Percentiles rank a stretch among this genome's conserved stretches.
These are phyloP conservation scores for Jimgerdemannia lactiflua DNA, from an alignment of 192 early-diverging fungal genomes.

Conservation along the genomic window DNA sequence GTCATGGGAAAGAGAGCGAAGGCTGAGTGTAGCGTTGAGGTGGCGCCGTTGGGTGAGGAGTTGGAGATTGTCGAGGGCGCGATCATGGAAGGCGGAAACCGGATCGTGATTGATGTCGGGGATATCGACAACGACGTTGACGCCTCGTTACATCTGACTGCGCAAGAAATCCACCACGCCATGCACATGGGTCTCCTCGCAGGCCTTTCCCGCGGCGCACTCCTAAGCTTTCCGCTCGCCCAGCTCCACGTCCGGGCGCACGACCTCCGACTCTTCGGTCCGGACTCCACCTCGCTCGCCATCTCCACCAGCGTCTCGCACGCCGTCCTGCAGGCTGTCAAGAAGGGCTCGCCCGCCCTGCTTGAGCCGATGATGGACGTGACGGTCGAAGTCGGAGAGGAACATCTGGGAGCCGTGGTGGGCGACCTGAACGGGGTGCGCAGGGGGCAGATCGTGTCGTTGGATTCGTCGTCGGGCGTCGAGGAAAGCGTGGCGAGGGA, in stretches of 20 bases:
- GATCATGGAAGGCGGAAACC: constrained; percentile 39
- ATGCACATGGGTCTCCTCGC: constrained; percentile 63
- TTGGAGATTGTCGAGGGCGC: constrained; percentile 12
- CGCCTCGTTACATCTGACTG: not conserved
- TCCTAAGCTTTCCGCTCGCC: constrained; percentile 77
- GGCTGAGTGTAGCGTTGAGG: constrained; percentile 50
- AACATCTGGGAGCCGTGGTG: constrained; percentile 73
- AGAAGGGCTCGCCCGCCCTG: constrained; percentile 35
- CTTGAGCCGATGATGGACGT: constrained; percentile 88
- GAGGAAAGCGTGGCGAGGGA: constrained; percentile 26
- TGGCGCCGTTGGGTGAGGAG: constrained; percentile 49
- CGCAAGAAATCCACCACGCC: constrained; percentile 39
- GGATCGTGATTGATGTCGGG: constrained; percentile 25
- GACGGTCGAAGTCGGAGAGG: constrained; percentile 61
- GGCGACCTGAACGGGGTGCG: constrained; percentile 79
- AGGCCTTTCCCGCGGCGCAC: constrained; percentile 69
- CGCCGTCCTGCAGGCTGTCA: constrained; percentile 56
- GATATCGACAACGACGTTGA: not conserved
- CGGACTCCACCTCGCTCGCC: constrained; percentile 54
- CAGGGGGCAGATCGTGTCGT: constrained; percentile 63
- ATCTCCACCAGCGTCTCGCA: constrained; percentile 63
- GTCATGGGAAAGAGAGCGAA: constrained; percentile 65
- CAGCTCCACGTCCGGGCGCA: constrained; percentile 52
- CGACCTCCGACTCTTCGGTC: constrained; percentile 52
- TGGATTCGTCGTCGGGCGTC: constrained; percentile 36